Evolutionary conservation across 306 rosid species (phyloP).

Genomic region (Cucumis hystrix): DNA sequence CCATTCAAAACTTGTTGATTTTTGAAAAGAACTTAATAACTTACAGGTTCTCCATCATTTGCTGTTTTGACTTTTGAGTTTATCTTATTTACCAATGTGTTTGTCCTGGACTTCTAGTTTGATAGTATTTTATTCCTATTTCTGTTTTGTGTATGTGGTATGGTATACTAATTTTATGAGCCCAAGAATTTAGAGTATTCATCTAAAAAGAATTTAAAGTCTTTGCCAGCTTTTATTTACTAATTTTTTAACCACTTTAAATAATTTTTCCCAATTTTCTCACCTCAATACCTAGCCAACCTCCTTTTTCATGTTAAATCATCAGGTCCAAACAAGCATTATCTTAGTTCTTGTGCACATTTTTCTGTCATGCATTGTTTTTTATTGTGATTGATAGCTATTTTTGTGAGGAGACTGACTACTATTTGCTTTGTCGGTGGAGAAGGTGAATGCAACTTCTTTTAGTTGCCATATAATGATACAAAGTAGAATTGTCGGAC

Average conservation of each 20-base stretch:
- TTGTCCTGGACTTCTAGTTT: too few species aligned
- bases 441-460: background rate
- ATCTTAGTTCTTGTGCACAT: background rate
- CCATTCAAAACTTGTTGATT: conserved; percentile 56
- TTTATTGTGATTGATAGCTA: background rate
- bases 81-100: background rate
- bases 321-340: background rate
- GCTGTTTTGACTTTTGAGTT: background rate
- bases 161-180: background rate
- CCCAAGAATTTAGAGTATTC: background rate
- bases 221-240: background rate
- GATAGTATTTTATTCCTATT: too few species aligned
- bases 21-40: conserved; percentile 51
- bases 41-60: conserved; percentile 43
- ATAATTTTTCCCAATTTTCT: background rate
- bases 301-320: background rate
- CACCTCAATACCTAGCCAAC: background rate
- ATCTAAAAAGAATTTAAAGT: background rate
- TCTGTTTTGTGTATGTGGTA: background rate
- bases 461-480: too few species aligned
- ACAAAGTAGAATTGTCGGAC: background rate
- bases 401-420: background rate
- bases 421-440: background rate
- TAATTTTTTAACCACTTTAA: background rate
- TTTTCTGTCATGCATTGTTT: background rate